A percentile compares a stretch with the other conserved stretches of the same genome.
These are phyloP conservation scores for Fragaria vesca DNA, from an alignment of 306 rosid genomes.

Conservation along the genomic window DNA sequence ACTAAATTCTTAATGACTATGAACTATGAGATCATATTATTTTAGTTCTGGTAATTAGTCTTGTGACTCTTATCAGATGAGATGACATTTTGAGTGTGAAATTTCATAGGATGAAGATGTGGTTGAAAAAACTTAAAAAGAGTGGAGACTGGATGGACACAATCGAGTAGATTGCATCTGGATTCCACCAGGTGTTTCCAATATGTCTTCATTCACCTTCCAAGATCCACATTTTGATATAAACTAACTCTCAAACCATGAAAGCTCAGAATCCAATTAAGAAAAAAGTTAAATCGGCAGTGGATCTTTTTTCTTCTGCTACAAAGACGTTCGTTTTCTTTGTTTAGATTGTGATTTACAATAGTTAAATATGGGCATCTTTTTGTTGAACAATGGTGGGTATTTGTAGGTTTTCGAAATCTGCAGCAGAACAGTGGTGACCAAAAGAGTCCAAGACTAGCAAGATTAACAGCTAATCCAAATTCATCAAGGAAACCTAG, in stretches of 20 bases:
- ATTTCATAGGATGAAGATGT: neutral
- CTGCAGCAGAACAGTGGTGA: neutral
- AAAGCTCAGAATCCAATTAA: neutral
- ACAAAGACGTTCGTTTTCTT: neutral
- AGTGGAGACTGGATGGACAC: neutral
- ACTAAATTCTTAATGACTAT: no score
- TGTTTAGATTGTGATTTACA: neutral
- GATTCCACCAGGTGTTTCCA: neutral
- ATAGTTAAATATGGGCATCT: neutral
- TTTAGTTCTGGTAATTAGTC: neutral
- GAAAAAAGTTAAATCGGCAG: neutral
- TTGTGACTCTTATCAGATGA: neutral
- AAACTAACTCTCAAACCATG: neutral
- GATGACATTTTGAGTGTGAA: neutral
- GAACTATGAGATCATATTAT: no score
- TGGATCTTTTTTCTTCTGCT: neutral
- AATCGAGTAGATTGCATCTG: neutral
- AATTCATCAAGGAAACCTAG: neutral
- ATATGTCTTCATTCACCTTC: neutral
- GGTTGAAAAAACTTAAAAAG: neutral
- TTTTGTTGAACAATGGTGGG: neutral
- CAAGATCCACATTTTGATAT: neutral
- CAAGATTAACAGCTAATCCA: neutral
- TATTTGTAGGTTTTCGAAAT: neutral
- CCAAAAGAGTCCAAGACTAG: neutral